Conservation (phyloP, 2,329 filamentous ascomycete genomes). For the Paecilomyces dactylethromorphus region DNA sequence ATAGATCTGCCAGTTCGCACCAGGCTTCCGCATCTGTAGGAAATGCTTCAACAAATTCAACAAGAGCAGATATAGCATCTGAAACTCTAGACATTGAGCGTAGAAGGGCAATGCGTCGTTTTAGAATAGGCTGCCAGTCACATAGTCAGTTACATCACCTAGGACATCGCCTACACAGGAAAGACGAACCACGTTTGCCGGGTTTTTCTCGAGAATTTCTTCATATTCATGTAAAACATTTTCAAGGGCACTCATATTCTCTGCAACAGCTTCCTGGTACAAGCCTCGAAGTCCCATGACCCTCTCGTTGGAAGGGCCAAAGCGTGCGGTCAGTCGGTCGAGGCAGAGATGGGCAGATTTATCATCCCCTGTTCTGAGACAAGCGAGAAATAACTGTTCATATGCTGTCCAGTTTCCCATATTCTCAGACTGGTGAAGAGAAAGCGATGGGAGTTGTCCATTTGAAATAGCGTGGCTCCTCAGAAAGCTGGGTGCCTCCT, state of each 20-base stretch:
- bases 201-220: conserved; percentile 63
- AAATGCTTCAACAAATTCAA: conserved; percentile 69
- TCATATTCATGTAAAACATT: conserved; percentile 72
- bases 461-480: conserved; percentile 1
- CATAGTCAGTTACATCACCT: conserved; percentile 20
- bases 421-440: conserved; percentile 52
- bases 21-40: conserved; percentile 91
- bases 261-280: conserved; percentile 74
- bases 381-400: conserved; percentile 80
- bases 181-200: conserved; percentile 67
- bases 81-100: conserved; percentile 61
- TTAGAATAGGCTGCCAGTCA: conserved; percentile 63
- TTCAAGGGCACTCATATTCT: conserved; percentile 58
- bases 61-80: conserved; percentile 70
- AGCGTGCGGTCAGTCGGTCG: conserved; percentile 68
- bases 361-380: conserved; percentile 78
- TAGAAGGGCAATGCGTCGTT: conserved; percentile 75
- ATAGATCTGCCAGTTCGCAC: conserved; percentile 85
- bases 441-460: conserved; percentile 46
- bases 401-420: conserved; percentile 77
- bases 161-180: conserved; percentile 5
- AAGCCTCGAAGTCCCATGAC: conserved; percentile 77
- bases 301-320: conserved; percentile 77
- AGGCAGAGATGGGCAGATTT: conserved; percentile 68
- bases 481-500: conserved; percentile 38